These are phyloP conservation scores for Metschnikowia vanudenii DNA, from an alignment of 805 yeast genomes.

Conservation along the genomic window DNA sequence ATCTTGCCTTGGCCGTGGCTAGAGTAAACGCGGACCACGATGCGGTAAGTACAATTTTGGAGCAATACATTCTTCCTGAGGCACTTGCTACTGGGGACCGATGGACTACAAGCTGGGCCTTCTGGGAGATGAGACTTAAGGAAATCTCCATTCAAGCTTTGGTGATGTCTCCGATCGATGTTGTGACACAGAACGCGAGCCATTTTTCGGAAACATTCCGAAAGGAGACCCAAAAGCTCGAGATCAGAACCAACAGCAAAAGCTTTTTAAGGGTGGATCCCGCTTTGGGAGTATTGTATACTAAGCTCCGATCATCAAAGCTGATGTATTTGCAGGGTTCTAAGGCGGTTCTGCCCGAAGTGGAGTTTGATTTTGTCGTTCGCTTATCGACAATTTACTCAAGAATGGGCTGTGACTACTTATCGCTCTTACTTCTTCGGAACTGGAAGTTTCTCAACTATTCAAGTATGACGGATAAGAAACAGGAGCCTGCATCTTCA, in stretches of 20 bases:
- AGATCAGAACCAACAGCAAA: conserved; percentile 21
- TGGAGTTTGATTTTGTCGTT: conserved; percentile 61
- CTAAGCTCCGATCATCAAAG: conserved; percentile 54
- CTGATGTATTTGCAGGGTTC: conserved; percentile 51
- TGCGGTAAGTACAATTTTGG: conserved; percentile 45
- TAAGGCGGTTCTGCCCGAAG: conserved; percentile 36
- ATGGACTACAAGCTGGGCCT: conserved; percentile 82
- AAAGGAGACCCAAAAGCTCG: conserved; percentile 14
- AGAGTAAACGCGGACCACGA: conserved; percentile 53
- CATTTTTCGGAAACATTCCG: conserved; percentile 25
- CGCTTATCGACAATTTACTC: conserved; percentile 66
- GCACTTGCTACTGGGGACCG: conserved; percentile 66
- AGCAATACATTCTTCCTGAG: conserved; percentile 48
- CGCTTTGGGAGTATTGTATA: conserved; percentile 65
- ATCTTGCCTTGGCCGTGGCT: conserved; percentile 78
- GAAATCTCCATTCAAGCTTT: conserved; percentile 60
- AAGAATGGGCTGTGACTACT: conserved; percentile 88
- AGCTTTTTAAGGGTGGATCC: conserved; percentile 76
- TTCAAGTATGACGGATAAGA: conserved; percentile 8
- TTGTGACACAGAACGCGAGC: conserved; percentile 23
- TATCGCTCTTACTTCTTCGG: conserved; percentile 59
- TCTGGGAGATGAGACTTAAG: conserved; percentile 54
- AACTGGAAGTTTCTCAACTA: conserved; percentile 61
- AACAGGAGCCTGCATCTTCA: not conserved
- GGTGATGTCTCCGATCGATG: conserved; percentile 50